phyloP scores from a whole-genome alignment of 768 basidiomycete species.

The Auriculariales sp. region DNA sequence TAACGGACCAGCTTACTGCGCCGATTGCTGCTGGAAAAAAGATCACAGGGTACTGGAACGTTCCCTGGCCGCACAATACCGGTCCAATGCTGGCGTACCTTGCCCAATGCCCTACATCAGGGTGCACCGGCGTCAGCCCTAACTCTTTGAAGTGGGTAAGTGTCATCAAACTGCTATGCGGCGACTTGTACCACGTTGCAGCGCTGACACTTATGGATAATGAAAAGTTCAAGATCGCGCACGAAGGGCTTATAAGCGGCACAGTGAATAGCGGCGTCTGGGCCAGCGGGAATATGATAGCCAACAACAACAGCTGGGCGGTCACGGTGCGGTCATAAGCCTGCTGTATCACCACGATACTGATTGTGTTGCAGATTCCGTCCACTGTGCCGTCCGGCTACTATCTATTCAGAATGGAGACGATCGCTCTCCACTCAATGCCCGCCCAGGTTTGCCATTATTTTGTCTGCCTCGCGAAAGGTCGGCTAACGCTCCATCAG shows the following conservation, averaged over 20 bases:
- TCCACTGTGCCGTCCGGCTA: slow-evolving; percentile 5
- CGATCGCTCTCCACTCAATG: slow-evolving; percentile 9
- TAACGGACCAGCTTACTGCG: slow-evolving; percentile 3
- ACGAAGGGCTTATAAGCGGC: slow-evolving; percentile 10
- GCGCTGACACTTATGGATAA: background rate
- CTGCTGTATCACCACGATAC: no score
- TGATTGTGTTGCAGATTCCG: no score
- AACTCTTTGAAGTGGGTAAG: slow-evolving; percentile 7
- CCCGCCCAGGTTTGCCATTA: no score
- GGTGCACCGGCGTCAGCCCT: slow-evolving; percentile 7
- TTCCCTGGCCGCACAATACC: slow-evolving; percentile 2
- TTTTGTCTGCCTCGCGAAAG: no score
- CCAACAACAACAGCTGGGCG: slow-evolving; percentile 8
- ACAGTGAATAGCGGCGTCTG: slow-evolving; percentile 7
- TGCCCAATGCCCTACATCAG: slow-evolving; percentile 5
- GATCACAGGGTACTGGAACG: slow-evolving; percentile 4
- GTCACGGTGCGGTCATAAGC: no score
- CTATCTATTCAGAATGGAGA: slow-evolving; percentile 9
- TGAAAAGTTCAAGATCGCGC: slow-evolving; percentile 29
- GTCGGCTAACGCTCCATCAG: no score
- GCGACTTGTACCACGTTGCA: background rate
- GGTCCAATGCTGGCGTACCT: slow-evolving; percentile 9
- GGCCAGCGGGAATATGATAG: slow-evolving; percentile 8
- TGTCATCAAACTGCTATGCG: background rate
- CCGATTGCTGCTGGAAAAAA: slow-evolving; percentile 7